phyloP scores from a whole-genome alignment of 257 asterid genomes.

The Ehretia macrophylla region DNA sequence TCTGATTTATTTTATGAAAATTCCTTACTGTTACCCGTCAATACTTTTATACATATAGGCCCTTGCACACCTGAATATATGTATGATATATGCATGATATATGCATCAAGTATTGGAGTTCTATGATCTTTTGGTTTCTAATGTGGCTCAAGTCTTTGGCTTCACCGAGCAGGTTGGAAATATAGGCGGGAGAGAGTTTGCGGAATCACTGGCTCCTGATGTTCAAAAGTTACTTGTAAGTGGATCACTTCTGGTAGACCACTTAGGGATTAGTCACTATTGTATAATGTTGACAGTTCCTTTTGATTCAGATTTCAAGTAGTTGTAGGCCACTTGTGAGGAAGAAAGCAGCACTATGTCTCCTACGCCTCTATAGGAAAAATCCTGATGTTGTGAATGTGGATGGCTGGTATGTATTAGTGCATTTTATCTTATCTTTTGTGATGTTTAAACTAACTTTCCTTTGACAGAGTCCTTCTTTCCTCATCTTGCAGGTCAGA shows the following conservation, averaged over 20 bases:
- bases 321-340: slow-evolving; percentile 98
- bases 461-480: slow-evolving; percentile 10
- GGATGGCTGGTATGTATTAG: slow-evolving; percentile 75
- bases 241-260: slow-evolving; percentile 22
- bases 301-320: slow-evolving; percentile 70
- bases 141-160: too few species aligned
- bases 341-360: slow-evolving; percentile 98
- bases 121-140: too few species aligned
- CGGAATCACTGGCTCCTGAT: slow-evolving; percentile 99
- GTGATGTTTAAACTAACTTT: not conserved
- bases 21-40: not conserved
- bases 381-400: slow-evolving; percentile 97
- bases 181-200: slow-evolving; percentile 98
- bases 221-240: slow-evolving; percentile 98
- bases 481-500: slow-evolving; percentile 71
- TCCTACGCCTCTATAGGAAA: slow-evolving; percentile 88
- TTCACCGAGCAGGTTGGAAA: slow-evolving; percentile 75
- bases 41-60: not conserved
- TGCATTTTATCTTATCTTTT: not conserved
- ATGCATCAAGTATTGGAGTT: not conserved
- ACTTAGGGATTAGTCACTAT: slow-evolving; percentile 15
- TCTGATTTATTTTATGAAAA: not conserved
- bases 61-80: not conserved
- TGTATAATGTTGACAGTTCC: slow-evolving; percentile 23
- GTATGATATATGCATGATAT: not conserved